These are phyloP conservation scores for Neurospora sp. DNA, from an alignment of 495 filamentous ascomycete species.

Conservation along the genomic window DNA sequence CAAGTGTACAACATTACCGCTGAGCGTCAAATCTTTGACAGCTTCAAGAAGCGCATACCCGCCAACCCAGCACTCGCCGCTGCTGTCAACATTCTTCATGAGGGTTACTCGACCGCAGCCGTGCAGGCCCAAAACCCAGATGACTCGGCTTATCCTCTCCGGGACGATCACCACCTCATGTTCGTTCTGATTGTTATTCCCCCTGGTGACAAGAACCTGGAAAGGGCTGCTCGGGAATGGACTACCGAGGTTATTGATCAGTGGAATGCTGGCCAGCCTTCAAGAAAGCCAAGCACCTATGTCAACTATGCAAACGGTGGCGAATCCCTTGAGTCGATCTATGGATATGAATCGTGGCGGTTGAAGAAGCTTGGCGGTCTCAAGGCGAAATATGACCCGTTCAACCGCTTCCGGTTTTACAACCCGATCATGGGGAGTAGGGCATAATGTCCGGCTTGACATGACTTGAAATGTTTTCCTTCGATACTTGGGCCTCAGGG, in stretches of 20 bases:
- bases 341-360: conserved; percentile 43
- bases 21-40: conserved; percentile 27
- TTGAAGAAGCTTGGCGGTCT: conserved; percentile 29
- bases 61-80: conserved; percentile 21
- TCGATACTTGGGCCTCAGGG: no score
- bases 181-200: not conserved
- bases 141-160: conserved; percentile 33
- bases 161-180: conserved; percentile 7
- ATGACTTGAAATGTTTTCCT: no score
- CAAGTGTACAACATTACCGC: conserved; percentile 34
- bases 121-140: conserved; percentile 26
- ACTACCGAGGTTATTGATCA: no score
- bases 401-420: conserved; percentile 42
- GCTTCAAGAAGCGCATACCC: conserved; percentile 17
- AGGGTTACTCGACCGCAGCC: conserved; percentile 40
- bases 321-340: conserved; percentile 30
- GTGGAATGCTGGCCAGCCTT: not conserved
- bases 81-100: conserved; percentile 37
- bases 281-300: conserved; percentile 20
- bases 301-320: conserved; percentile 49
- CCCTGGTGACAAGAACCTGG: not conserved
- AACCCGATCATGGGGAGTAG: conserved; percentile 18
- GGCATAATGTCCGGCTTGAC: no score
- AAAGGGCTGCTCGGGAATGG: not conserved
- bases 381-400: conserved; percentile 48